Evolutionary conservation across 2,329 filamentous ascomycete species (phyloP), one percentile per base, ranked within the genome.

Genomic region (Trichocomaceae sp.): DNA sequence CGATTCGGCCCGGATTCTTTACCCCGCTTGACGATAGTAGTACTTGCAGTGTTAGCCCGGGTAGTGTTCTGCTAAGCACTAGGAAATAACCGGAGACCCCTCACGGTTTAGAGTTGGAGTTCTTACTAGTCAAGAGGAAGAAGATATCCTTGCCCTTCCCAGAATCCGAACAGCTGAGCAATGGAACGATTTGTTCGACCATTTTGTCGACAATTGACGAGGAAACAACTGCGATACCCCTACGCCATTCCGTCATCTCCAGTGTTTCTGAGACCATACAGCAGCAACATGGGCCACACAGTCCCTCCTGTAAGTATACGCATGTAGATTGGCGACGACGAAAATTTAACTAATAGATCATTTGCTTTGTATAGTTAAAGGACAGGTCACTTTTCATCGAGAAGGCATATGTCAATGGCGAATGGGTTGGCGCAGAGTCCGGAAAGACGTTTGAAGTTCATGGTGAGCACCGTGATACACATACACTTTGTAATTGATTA

Each of bases 361-460:
- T 57, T 47, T 41, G 50, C 31, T 5, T n/a, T 23, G 29, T 47
- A 5, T 50, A 90, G 85, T 82, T 92, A 65, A 88, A 84, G 66
- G 88, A 92, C 63, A 82, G 83, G 35, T 88, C 86, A 22, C 81
- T 99, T 57, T 82, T 97, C 65, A 96, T 95, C 77, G 83, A 86
- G 63, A 82, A 91, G 68, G 75, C 84, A 65, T 96, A 92, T 68
- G 85, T 97, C 66, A 92, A 99, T 69, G 93, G 93, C 66, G 82
- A 95, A 80, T 99, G 91, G 88, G 82, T 95, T 59, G 80, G 81
- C 63, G 88, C 92, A 63, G 83, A 84, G 66, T 95, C 90, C 0
- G 89, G 90, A 67, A 85, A 95, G 80, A 96, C 90, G 46, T 99
- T 97, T 71, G 85, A 93, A 69, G 88, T 96, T 57, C 79, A 82